These are phyloP conservation scores for Neltuma alba DNA, from an alignment of 306 rosid species.

Conservation along the genomic window DNA sequence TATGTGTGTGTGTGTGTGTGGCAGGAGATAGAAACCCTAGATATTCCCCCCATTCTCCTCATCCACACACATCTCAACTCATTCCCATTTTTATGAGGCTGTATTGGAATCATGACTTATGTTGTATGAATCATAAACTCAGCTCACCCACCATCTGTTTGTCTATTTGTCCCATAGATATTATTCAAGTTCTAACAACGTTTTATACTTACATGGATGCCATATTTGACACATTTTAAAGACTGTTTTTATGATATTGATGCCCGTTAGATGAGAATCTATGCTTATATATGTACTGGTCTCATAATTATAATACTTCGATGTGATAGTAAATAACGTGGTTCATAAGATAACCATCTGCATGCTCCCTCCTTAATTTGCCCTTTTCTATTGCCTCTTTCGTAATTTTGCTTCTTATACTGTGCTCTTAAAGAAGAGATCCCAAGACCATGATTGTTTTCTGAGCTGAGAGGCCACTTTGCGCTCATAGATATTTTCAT, in stretches of 20 bases:
- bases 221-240: neutral
- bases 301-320: slow-evolving; percentile 10
- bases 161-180: neutral
- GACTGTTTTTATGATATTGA: neutral
- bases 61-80: neutral
- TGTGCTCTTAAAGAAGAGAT: neutral
- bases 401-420: neutral
- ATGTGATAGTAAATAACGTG: slow-evolving; percentile 34
- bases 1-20: too few relatives aligned
- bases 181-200: neutral
- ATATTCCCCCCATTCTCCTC: neutral
- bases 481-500: slow-evolving; percentile 26
- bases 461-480: neutral
- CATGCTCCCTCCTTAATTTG: neutral
- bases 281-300: neutral
- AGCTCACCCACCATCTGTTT: slow-evolving; percentile 5
- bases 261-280: neutral
- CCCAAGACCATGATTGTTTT: neutral
- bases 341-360: neutral
- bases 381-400: slow-evolving; percentile 7
- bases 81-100: neutral
- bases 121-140: neutral
- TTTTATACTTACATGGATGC: neutral
- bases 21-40: slow-evolving; percentile 27
- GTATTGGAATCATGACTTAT: neutral